Evolutionary conservation across 2,329 filamentous ascomycete genomes (phyloP), one percentile per base, ranked within the genome.

Genomic region (Alternaria gaisen): DNA sequence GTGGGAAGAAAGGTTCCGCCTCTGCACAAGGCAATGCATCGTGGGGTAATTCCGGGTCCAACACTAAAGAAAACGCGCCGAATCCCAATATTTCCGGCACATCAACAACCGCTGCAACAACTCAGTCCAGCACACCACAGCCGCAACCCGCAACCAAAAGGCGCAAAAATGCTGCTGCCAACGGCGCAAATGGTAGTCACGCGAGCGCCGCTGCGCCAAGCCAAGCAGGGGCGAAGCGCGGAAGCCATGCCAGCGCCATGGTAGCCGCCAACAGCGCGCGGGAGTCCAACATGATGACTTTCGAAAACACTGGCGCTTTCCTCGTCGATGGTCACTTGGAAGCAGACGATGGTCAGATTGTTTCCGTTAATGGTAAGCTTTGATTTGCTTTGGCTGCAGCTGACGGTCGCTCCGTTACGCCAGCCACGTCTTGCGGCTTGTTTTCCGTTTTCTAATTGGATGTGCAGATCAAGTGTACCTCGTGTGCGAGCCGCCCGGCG

Each of bases 401-500:
- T 66, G 63, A 68, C 63, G 60, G 61, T 61, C 56, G 63, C 63
- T 71, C 60, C 65, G 69, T 66, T 64, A 70, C 66, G 72, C 71
- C 70, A 75, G 69, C 66, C 72, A 72, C 69, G 62, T 61, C 63
- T 60, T 68, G 63, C 67, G 64, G 62, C 67, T 65, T 68, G 61
- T 59, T 63, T 52, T 61, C 55, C 60, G 60, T 58, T 69, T 72
- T 72, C 81, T 82, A 74, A 82, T 72, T 69, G 68, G 69, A 53
- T 58, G 66, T 69, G 46, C 74, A 91, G 90, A 92, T 80, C 88
- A 98, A 83, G 92, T 97, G 69, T 99, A 98, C 83, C 88, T 98
- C 65, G 91, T 99, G 66, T 98, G 94, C 81, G 95, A 99, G 80
- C 95, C 95, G 52, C 95, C 95, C 16, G 95, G 95, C 54, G 95